Conservation (phyloP, 257 asterid genomes). For the Nyctanthes arbortristis region DNA sequence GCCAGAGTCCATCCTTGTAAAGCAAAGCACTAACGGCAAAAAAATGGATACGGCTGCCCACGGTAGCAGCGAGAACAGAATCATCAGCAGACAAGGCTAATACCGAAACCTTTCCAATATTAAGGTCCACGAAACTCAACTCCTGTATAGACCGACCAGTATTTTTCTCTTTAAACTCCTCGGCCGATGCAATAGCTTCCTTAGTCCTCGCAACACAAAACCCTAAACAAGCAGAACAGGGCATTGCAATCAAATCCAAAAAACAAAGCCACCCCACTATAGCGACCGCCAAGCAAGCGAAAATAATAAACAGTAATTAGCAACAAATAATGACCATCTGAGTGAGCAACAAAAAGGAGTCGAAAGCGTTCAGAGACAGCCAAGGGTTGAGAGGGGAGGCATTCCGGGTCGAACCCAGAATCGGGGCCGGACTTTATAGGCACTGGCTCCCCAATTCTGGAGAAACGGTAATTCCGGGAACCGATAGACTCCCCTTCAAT, state of each 20-base stretch:
- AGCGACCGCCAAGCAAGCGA: not conserved
- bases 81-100: slow-evolving; percentile 67
- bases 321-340: slow-evolving; percentile 44
- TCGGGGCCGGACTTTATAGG: slow-evolving; percentile 38
- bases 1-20: slow-evolving; percentile 46
- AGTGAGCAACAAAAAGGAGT: slow-evolving; percentile 73
- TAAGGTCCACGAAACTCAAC: slow-evolving; percentile 58
- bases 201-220: slow-evolving; percentile 83
- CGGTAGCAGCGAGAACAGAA: slow-evolving; percentile 72
- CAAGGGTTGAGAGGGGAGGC: slow-evolving; percentile 65
- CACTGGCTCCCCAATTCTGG: slow-evolving; percentile 58
- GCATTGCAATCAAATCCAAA: not conserved
- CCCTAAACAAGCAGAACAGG: slow-evolving; percentile 48
- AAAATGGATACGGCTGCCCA: slow-evolving; percentile 56
- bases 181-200: slow-evolving; percentile 68
- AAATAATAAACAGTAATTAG: not conserved
- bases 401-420: slow-evolving; percentile 47
- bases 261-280: no score
- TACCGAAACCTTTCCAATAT: slow-evolving; percentile 59
- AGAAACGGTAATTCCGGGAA: slow-evolving; percentile 63
- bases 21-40: slow-evolving; percentile 81
- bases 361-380: slow-evolving; percentile 74
- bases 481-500: slow-evolving; percentile 58
- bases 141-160: slow-evolving; percentile 55
- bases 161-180: slow-evolving; percentile 53